phyloP scores from a whole-genome alignment of 2,329 filamentous ascomycete genomes.

The Fusarium anguioides region DNA sequence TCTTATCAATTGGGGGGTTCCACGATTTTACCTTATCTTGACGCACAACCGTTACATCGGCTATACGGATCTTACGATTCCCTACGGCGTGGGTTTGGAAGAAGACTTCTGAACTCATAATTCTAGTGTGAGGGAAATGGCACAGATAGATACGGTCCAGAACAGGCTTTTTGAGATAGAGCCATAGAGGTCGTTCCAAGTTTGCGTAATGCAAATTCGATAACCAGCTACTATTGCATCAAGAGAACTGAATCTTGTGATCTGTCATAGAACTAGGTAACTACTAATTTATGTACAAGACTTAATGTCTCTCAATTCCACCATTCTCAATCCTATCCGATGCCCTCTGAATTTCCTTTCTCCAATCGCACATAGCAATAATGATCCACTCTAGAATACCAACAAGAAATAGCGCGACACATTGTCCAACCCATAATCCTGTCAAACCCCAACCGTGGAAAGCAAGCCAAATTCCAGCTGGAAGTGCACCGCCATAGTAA shows the following conservation, averaged over 20 bases:
- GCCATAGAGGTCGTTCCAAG: no score
- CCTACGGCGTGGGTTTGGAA: no score
- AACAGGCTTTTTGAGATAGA: no score
- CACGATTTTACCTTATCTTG: conserved; percentile 11
- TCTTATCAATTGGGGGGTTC: conserved; percentile 31
- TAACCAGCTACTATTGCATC: no score
- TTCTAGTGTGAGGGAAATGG: no score
- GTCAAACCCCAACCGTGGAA: conserved; percentile 86
- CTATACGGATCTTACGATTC: not conserved
- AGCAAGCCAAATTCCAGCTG: conserved; percentile 84
- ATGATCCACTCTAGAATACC: conserved; percentile 83
- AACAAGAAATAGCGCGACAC: conserved; percentile 82
- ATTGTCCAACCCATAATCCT: conserved; percentile 87
- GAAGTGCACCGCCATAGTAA: conserved; percentile 85
- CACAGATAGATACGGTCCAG: no score
- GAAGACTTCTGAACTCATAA: no score
- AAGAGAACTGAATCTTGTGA: no score
- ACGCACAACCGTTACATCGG: conserved; percentile 13
- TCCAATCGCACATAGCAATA: conserved; percentile 82
- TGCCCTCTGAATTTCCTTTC: conserved; percentile 51
- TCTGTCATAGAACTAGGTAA: no score
- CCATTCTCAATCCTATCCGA: conserved; percentile 42
- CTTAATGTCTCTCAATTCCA: conserved; percentile 20
- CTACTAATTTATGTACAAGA: no score
- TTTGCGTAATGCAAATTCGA: no score